These are phyloP conservation scores for Viridothelium virens DNA, from an alignment of 495 filamentous ascomycete genomes.

Conservation along the genomic window DNA sequence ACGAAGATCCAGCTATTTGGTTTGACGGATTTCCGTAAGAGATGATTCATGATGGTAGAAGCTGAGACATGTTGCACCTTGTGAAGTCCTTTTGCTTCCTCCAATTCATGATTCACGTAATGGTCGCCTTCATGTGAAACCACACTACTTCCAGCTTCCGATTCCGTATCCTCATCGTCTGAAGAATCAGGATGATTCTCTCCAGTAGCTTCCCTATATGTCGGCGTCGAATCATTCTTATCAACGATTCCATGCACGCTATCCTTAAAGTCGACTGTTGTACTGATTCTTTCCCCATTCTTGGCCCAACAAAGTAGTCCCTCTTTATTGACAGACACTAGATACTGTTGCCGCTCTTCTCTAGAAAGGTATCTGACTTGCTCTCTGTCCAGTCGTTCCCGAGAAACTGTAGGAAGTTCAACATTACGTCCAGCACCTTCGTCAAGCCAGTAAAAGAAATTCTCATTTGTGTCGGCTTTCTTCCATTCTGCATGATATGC, in stretches of 20 bases:
- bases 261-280: constrained; percentile 66
- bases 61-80: constrained; percentile 63
- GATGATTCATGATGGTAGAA: constrained; percentile 59
- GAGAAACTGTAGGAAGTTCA: constrained; percentile 35
- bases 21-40: constrained; percentile 60
- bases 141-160: constrained; percentile 21
- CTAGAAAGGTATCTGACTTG: constrained; percentile 37
- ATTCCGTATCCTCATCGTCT: constrained; percentile 23
- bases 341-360: constrained; percentile 36
- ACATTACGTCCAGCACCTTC: constrained; percentile 46
- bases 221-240: constrained; percentile 51
- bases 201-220: constrained; percentile 31
- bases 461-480: constrained; percentile 63
- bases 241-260: constrained; percentile 70
- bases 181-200: constrained; percentile 8
- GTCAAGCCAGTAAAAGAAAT: constrained; percentile 97
- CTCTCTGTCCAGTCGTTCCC: constrained; percentile 33
- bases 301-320: constrained; percentile 41
- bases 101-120: constrained; percentile 48
- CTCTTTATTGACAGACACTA: constrained; percentile 35
- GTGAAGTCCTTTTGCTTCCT: constrained; percentile 49
- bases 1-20: constrained; percentile 90
- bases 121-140: constrained; percentile 37
- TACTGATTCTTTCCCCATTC: constrained; percentile 68
- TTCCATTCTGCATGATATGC: constrained; percentile 83